phyloP scores from a whole-genome alignment of 257 asterid species.

The Solanum infundibuliforme region DNA sequence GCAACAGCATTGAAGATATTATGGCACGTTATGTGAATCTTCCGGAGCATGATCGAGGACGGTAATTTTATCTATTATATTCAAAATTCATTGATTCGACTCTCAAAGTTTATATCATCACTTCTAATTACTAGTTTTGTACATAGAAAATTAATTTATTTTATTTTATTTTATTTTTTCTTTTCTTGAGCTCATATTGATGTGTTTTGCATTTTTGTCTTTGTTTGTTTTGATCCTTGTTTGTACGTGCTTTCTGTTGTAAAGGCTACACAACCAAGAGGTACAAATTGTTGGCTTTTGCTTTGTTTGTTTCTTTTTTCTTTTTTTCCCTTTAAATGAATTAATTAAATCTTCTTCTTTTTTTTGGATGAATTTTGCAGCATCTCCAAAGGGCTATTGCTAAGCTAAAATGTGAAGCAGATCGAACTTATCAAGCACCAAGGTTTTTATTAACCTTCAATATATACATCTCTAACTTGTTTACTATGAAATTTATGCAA shows the following conservation, averaged over 20 bases:
- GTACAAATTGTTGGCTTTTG: slow-evolving; percentile 18
- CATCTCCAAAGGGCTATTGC: slow-evolving; percentile 64
- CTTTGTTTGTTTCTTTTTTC: not conserved
- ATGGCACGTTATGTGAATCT: slow-evolving; percentile 61
- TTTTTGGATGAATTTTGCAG: slow-evolving; percentile 21
- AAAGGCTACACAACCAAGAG: slow-evolving; percentile 89
- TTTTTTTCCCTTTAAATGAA: not conserved
- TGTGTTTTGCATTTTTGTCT: not conserved
- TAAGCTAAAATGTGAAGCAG: slow-evolving; percentile 63
- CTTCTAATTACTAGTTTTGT: not conserved
- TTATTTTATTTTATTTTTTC: not conserved
- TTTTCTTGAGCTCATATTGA: not conserved
- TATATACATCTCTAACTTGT: not conserved
- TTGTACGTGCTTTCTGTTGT: slow-evolving; percentile 20
- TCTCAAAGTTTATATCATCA: not conserved
- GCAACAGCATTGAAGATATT: slow-evolving; percentile 60
- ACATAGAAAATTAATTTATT: not conserved
- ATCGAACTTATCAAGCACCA: slow-evolving; percentile 27
- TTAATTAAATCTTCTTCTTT: not conserved
- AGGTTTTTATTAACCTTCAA: slow-evolving; percentile 29
- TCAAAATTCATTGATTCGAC: not conserved
- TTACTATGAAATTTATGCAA: not conserved
- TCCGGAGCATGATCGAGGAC: slow-evolving; percentile 83
- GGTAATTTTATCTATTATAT: slow-evolving; percentile 21
- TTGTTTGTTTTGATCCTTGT: not conserved